phyloP scores from a whole-genome alignment of 306 rosid species.

The Chamaecrista fasciculata region DNA sequence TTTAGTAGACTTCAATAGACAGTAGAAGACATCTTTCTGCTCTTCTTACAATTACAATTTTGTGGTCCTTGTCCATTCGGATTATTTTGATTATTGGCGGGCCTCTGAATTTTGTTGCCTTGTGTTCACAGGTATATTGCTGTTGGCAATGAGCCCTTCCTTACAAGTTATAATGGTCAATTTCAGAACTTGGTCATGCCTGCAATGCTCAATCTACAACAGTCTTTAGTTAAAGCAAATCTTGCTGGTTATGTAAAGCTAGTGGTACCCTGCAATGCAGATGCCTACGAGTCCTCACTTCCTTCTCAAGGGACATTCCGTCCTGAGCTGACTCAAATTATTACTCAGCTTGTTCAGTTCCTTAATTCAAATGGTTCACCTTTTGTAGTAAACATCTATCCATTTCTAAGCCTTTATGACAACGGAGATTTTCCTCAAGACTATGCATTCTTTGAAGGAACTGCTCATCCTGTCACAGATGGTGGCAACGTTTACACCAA shows the following conservation, averaged over 20 bases:
- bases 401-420: constrained; percentile 62
- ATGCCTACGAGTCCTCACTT: constrained; percentile 62
- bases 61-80: not conserved
- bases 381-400: constrained; percentile 66
- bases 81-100: not conserved
- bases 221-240: constrained; percentile 57
- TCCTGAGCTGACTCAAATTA: constrained; percentile 50
- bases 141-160: constrained; percentile 74
- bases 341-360: constrained; percentile 54
- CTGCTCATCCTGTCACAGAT: constrained; percentile 57
- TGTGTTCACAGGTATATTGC: constrained; percentile 54
- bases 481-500: constrained; percentile 55
- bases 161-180: constrained; percentile 53
- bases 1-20: not conserved
- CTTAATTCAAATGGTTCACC: constrained; percentile 70
- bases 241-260: constrained; percentile 63
- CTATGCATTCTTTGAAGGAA: constrained; percentile 69
- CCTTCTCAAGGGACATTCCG: constrained; percentile 74
- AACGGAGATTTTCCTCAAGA: constrained; percentile 68
- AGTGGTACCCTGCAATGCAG: constrained; percentile 76
- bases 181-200: constrained; percentile 59
- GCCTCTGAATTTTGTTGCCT: not conserved
- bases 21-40: not conserved
- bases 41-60: not conserved
- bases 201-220: constrained; percentile 58